A percentile compares a stretch with the other conserved stretches of the same genome.
Conservation (phyloP, 805 yeast genomes). For the Yamadazyma laniorum region DNA sequence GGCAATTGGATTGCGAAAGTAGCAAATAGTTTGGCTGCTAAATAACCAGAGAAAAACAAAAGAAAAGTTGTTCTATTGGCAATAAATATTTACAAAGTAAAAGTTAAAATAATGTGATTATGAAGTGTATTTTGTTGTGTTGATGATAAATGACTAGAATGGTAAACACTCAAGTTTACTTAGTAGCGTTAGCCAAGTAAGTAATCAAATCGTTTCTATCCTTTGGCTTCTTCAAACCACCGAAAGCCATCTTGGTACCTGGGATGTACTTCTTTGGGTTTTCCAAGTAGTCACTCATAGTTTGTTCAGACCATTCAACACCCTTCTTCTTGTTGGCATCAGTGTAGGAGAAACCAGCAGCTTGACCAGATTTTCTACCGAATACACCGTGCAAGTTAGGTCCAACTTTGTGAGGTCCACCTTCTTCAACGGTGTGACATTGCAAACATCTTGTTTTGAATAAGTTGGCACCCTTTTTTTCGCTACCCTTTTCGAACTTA, state of each 20-base stretch:
- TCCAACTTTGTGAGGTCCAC: conserved; percentile 98
- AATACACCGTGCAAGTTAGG: conserved; percentile 96
- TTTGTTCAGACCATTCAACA: conserved; percentile 81
- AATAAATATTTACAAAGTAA: conserved; percentile 11
- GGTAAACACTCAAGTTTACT: too few species aligned
- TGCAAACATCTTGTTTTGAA: conserved; percentile 99
- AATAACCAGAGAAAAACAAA: conserved; percentile 1
- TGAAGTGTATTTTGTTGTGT: conserved; percentile 5
- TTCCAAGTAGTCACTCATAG: conserved; percentile 92
- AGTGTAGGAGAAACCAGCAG: conserved; percentile 92
- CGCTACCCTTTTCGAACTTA: conserved; percentile 43
- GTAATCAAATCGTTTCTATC: conserved; percentile 97
- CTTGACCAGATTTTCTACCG: conserved; percentile 89
- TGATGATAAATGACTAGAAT: background rate
- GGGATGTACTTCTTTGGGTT: conserved; percentile 99
- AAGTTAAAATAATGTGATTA: conserved; percentile 1
- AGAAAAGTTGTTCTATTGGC: conserved; percentile 8
- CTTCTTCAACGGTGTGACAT: conserved; percentile 95
- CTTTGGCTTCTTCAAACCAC: conserved; percentile 98
- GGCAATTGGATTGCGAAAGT: background rate
- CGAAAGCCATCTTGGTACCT: conserved; percentile 99
- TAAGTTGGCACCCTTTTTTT: conserved; percentile 89
- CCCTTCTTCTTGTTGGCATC: conserved; percentile 98
- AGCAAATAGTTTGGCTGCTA: conserved; percentile 6
- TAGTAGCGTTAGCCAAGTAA: conserved; percentile 59